Evolutionary conservation across 352 stramenopile species (phyloP).

Genomic region (Peronospora belbahrii): DNA sequence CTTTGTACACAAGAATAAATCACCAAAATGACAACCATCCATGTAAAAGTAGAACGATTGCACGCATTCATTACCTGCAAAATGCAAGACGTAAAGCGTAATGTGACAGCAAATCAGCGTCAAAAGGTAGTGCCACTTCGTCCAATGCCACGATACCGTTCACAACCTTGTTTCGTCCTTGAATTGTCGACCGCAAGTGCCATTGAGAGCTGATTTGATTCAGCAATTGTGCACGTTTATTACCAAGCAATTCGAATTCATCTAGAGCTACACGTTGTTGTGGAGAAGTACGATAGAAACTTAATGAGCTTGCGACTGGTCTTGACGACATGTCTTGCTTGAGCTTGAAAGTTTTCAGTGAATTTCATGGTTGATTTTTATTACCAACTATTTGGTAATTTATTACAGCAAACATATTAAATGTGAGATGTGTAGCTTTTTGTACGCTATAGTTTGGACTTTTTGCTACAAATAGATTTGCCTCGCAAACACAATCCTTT

Average conservation of each 20-base stretch:
- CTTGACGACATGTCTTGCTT: neutral
- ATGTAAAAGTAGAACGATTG: neutral
- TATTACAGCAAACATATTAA: no score
- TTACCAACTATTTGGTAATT: no score
- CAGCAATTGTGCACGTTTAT: slow-evolving; percentile 55
- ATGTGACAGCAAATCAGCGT: slow-evolving; percentile 35
- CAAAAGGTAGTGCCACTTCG: slow-evolving; percentile 7
- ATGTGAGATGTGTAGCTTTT: no score
- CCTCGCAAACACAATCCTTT: no score
- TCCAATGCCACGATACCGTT: slow-evolving; percentile 13
- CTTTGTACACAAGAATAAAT: slow-evolving; percentile 8
- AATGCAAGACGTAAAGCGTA: slow-evolving; percentile 45
- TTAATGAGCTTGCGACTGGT: neutral
- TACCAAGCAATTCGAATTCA: slow-evolving; percentile 89
- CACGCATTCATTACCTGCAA: slow-evolving; percentile 30
- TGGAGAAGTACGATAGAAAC: slow-evolving; percentile 84
- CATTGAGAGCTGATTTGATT: slow-evolving; percentile 13
- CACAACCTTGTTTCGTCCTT: neutral
- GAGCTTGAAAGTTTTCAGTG: neutral
- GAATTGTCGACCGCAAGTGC: neutral
- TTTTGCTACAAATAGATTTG: no score
- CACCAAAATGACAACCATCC: neutral
- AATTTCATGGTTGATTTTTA: no score
- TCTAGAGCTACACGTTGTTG: slow-evolving; percentile 87
- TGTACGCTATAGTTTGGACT: no score